A percentile compares a stretch with the other conserved stretches of the same genome.
Conservation (phyloP, 2,329 filamentous ascomycete species). For the Microsporum audouinii region DNA sequence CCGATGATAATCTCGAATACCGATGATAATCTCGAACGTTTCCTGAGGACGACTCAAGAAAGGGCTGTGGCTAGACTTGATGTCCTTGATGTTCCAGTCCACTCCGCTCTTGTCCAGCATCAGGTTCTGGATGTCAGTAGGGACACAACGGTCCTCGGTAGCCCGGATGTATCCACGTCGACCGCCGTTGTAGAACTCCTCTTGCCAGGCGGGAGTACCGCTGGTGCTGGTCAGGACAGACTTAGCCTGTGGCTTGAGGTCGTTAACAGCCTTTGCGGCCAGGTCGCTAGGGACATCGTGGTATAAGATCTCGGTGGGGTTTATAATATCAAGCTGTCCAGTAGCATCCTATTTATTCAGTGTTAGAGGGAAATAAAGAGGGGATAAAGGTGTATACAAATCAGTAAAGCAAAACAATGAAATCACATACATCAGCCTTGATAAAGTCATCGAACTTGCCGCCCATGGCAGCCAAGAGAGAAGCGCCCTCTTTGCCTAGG, state of each 20-base stretch:
- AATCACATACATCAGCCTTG: background rate
- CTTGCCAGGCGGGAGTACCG: background rate
- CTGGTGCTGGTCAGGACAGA: background rate
- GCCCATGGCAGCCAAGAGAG: background rate
- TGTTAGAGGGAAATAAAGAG: background rate
- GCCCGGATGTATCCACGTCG: conserved; percentile 7
- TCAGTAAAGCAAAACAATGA: background rate
- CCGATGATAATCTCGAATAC: conserved; percentile 2
- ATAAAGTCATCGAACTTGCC: conserved; percentile 1
- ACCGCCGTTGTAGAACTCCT: conserved; percentile 9
- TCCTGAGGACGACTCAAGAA: conserved; percentile 9
- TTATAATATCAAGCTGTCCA: background rate
- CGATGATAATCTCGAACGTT: conserved; percentile 3
- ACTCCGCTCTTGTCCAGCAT: conserved; percentile 6
- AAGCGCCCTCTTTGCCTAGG: conserved; percentile 2
- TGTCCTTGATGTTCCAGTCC: conserved; percentile 3
- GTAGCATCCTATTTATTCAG: conserved; percentile 6
- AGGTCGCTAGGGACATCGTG: conserved; percentile 6
- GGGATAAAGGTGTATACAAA: background rate
- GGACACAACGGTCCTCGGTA: conserved; percentile 4
- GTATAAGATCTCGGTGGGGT: conserved; percentile 7
- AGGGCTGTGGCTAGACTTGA: conserved; percentile 10
- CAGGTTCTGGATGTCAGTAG: conserved; percentile 4
- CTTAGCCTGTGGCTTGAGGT: background rate
- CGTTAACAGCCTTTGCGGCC: conserved; percentile 1